These are phyloP conservation scores for Arachnopeziza araneosa DNA, from an alignment of 2,329 filamentous ascomycete species.

Conservation along the genomic window DNA sequence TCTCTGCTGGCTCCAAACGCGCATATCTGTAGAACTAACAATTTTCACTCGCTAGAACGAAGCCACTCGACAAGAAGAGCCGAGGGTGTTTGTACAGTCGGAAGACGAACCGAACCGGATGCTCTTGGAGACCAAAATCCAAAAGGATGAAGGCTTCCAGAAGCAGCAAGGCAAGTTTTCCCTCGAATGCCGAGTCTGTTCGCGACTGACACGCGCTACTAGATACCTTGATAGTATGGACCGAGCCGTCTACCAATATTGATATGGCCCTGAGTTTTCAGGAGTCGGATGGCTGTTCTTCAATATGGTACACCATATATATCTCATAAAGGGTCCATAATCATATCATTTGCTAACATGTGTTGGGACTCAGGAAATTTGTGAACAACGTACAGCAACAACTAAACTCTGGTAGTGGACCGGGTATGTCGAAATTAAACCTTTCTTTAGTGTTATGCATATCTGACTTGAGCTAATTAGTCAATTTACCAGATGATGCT, in stretches of 20 bases:
- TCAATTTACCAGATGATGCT: constrained; percentile 60
- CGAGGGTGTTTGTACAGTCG: constrained; percentile 83
- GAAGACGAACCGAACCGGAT: constrained; percentile 84
- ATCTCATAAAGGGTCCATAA: background rate
- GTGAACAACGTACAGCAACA: constrained; percentile 80
- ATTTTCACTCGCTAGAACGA: constrained; percentile 39
- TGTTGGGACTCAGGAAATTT: constrained; percentile 64
- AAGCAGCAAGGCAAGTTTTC: constrained; percentile 76
- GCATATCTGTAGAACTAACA: background rate
- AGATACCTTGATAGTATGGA: constrained; percentile 99
- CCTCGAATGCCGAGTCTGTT: background rate
- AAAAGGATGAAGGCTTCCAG: constrained; percentile 93
- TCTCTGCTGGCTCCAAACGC: background rate
- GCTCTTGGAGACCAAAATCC: constrained; percentile 82
- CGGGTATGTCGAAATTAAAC: constrained; percentile 44
- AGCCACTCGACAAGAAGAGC: constrained; percentile 65
- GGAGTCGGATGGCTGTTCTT: constrained; percentile 87
- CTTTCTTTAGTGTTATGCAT: background rate
- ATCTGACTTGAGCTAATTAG: constrained; percentile 2
- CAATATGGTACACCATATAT: constrained; percentile 71
- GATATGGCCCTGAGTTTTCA: constrained; percentile 99
- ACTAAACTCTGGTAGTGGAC: constrained; percentile 55
- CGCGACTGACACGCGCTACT: background rate
- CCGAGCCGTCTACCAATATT: constrained; percentile 72
- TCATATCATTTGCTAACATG: background rate